A percentile compares a stretch with the other conserved stretches of the same genome.
phyloP scores from a whole-genome alignment of 208 protist species.

The Novymonas esmeraldas region DNA sequence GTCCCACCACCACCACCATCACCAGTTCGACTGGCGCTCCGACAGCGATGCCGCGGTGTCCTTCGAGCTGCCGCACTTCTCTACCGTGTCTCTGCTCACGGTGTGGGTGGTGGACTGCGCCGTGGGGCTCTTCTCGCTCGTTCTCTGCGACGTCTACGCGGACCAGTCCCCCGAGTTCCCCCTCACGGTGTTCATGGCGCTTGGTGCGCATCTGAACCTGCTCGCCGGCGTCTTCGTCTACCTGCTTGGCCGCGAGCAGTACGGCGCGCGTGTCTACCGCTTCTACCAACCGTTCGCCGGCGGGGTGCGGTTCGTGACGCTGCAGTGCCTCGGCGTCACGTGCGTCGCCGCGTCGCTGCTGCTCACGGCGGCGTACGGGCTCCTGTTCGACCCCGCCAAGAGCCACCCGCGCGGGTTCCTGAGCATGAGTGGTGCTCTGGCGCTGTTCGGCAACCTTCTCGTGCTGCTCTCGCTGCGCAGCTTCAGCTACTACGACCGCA shows the following conservation, averaged over 20 bases:
- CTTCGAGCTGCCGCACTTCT: conserved; percentile 51
- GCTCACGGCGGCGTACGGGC: conserved; percentile 30
- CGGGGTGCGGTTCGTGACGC: conserved; percentile 64
- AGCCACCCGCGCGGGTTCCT: conserved; percentile 46
- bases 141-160: conserved; percentile 69
- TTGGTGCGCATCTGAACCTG: conserved; percentile 47
- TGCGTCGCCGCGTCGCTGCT: conserved; percentile 34
- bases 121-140: conserved; percentile 49
- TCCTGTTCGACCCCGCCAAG: conserved; percentile 28
- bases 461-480: conserved; percentile 57
- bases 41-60: background rate
- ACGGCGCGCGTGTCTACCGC: conserved; percentile 48
- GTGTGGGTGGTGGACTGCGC: conserved; percentile 62
- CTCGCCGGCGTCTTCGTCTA: conserved; percentile 56
- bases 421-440: conserved; percentile 33
- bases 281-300: conserved; percentile 87
- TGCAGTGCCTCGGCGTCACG: conserved; percentile 73
- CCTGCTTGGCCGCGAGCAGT: conserved; percentile 47
- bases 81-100: conserved; percentile 55
- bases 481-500: conserved; percentile 36
- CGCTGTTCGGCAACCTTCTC: conserved; percentile 59
- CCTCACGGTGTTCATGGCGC: conserved; percentile 44
- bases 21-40: background rate
- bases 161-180: conserved; percentile 46
- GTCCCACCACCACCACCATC: background rate